Conservation (phyloP, 2,329 filamentous ascomycete species). For the Ascochyta rabiei region DNA sequence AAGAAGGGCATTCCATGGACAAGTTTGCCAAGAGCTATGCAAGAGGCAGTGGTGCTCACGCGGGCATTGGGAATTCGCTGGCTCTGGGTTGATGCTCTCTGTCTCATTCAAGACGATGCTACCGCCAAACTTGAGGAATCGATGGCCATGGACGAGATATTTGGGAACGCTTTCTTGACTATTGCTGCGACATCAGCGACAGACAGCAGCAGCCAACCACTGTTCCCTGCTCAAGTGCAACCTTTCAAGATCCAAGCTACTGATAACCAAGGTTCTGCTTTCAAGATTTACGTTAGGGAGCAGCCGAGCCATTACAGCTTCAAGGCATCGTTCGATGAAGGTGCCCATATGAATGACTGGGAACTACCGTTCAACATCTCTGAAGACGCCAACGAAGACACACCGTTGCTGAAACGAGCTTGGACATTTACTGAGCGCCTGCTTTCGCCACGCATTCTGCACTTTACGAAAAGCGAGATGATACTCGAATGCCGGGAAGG, state of each 20-base stretch:
- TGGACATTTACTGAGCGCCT: constrained; percentile 44
- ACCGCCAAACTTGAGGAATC: constrained; percentile 37
- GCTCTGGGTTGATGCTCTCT: constrained; percentile 47
- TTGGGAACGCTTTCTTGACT: constrained; percentile 42
- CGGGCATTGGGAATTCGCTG: constrained; percentile 44
- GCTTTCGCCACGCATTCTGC: constrained; percentile 39
- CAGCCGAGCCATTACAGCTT: constrained; percentile 46
- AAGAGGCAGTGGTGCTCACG: constrained; percentile 45
- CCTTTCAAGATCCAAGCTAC: constrained; percentile 43
- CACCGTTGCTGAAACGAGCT: constrained; percentile 42
- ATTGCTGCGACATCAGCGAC: constrained; percentile 42
- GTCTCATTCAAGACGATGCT: constrained; percentile 41
- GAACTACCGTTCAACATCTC: constrained; percentile 42
- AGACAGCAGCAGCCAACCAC: constrained; percentile 35
- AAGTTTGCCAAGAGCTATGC: constrained; percentile 40
- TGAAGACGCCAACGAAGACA: constrained; percentile 36
- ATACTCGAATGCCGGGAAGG: constrained; percentile 46
- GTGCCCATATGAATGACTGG: constrained; percentile 45
- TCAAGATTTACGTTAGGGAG: constrained; percentile 42
- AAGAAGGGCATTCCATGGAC: constrained; percentile 39
- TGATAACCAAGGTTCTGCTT: constrained; percentile 40
- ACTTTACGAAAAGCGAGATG: constrained; percentile 46
- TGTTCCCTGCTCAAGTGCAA: constrained; percentile 32
- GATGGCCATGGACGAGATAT: constrained; percentile 37
- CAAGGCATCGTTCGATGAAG: constrained; percentile 42